A percentile compares a stretch with the other conserved stretches of the same genome.
These are phyloP conservation scores for Sphagnum fallax DNA, from an alignment of 228 moss, liverwort and hornwort species.

Conservation along the genomic window DNA sequence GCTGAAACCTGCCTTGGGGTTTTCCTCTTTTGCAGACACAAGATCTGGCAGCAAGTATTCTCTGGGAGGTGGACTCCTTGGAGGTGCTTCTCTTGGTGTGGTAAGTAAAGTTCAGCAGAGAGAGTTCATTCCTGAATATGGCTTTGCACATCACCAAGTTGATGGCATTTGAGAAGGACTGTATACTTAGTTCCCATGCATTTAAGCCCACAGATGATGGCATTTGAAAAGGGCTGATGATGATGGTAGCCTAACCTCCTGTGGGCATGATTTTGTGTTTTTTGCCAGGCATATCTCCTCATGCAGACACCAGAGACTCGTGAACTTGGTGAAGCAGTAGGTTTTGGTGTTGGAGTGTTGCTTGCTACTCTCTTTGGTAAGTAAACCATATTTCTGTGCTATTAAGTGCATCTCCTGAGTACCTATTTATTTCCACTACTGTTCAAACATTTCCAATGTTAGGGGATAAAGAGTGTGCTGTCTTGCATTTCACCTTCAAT, in stretches of 20 bases:
- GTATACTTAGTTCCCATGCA: too few relatives aligned
- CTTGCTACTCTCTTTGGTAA: slow-evolving; percentile 72
- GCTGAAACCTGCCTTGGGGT: too few relatives aligned
- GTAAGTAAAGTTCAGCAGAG: slow-evolving; percentile 21
- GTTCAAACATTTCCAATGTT: not conserved
- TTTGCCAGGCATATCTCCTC: slow-evolving; percentile 50
- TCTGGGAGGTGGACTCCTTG: slow-evolving; percentile 71
- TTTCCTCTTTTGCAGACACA: slow-evolving; percentile 23
- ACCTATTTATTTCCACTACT: not conserved
- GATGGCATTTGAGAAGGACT: too few relatives aligned
- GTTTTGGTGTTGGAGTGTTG: slow-evolving; percentile 57
- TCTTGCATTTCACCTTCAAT: not conserved
- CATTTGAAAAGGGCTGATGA: too few relatives aligned
- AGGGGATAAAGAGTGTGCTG: not conserved
- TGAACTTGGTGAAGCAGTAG: slow-evolving; percentile 70
- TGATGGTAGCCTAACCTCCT: too few relatives aligned
- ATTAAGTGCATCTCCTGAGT: not conserved
- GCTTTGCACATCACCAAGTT: too few relatives aligned
- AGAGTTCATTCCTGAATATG: too few relatives aligned
- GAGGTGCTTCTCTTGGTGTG: slow-evolving; percentile 67
- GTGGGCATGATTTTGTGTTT: too few relatives aligned
- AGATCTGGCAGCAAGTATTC: slow-evolving; percentile 77
- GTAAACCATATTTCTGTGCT: slow-evolving; percentile 1
- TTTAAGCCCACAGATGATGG: too few relatives aligned
- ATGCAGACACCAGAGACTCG: slow-evolving; percentile 74